phyloP scores from a whole-genome alignment of 345 rosid genomes.

The Brassica napus region DNA sequence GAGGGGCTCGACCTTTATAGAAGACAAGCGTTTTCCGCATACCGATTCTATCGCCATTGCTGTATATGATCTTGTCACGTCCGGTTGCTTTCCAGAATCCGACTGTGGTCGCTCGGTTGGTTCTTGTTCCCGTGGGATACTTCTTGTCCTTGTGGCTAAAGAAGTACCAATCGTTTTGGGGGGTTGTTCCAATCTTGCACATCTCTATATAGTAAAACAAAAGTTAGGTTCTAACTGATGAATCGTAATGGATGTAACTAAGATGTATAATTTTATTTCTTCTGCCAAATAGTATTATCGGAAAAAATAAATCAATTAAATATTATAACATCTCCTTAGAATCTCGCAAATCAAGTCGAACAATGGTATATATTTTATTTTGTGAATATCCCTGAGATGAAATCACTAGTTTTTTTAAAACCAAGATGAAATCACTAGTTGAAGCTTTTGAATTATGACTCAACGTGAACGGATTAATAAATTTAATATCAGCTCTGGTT shows the following conservation, averaged over 20 bases:
- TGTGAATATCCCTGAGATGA: not conserved
- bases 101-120: conserved; percentile 75
- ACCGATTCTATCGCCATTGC: conserved; percentile 58
- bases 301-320: not conserved
- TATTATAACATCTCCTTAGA: not conserved
- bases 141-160: conserved; percentile 83
- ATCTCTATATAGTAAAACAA: conserved; percentile 43
- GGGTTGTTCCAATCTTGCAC: conserved; percentile 75
- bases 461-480: not conserved
- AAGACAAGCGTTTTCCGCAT: conserved; percentile 79
- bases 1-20: conserved; percentile 83
- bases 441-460: not conserved
- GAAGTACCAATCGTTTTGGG: conserved; percentile 82
- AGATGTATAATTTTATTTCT: not conserved
- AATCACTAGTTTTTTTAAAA: not conserved
- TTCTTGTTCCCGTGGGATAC: conserved; percentile 79
- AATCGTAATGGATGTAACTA: not conserved
- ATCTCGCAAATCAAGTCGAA: not conserved
- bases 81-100: conserved; percentile 90
- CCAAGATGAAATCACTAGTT: not conserved
- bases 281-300: not conserved
- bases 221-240: not conserved
- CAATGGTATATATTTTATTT: not conserved
- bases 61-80: conserved; percentile 66
- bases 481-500: not conserved